A percentile compares a stretch with the other conserved stretches of the same genome.
Evolutionary conservation across 371 early-diverging fungal species (phyloP).

Genomic region (Haplosporangium sp.): DNA sequence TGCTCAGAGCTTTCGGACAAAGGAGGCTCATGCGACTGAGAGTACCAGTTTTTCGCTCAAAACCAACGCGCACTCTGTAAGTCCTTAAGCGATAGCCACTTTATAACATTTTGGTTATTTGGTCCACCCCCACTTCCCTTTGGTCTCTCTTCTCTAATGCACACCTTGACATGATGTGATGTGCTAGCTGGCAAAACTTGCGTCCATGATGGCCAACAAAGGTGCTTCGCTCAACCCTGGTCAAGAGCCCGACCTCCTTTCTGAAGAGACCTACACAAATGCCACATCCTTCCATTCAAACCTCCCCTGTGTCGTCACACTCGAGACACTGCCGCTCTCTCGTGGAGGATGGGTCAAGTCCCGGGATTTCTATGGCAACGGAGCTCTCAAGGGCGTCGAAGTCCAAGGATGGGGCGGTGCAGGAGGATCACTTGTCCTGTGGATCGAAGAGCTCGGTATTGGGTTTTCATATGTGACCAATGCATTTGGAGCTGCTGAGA

Average conservation of each 20-base stretch:
- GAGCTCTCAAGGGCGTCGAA: slow-evolving; percentile 42
- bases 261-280: slow-evolving; percentile 32
- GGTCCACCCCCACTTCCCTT: background rate
- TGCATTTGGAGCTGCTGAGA: slow-evolving; percentile 32
- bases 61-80: slow-evolving; percentile 71
- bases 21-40: slow-evolving; percentile 40
- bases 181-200: slow-evolving; percentile 68
- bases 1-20: slow-evolving; percentile 33
- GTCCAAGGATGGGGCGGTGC: slow-evolving; percentile 68
- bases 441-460: slow-evolving; percentile 64
- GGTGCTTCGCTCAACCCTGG: slow-evolving; percentile 62
- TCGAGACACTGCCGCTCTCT: slow-evolving; percentile 32
- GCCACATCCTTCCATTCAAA: slow-evolving; percentile 32
- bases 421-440: slow-evolving; percentile 67
- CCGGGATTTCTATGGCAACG: slow-evolving; percentile 40
- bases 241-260: slow-evolving; percentile 58
- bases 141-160: background rate
- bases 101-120: background rate
- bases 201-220: slow-evolving; percentile 74
- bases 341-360: slow-evolving; percentile 52
- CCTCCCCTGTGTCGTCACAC: slow-evolving; percentile 23
- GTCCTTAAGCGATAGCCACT: background rate
- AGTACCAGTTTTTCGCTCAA: slow-evolving; percentile 60
- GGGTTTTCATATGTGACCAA: slow-evolving; percentile 68
- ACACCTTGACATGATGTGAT: background rate